These are phyloP conservation scores for Biscutella laevigata DNA, from an alignment of 441 rosid genomes.

Conservation along the genomic window DNA sequence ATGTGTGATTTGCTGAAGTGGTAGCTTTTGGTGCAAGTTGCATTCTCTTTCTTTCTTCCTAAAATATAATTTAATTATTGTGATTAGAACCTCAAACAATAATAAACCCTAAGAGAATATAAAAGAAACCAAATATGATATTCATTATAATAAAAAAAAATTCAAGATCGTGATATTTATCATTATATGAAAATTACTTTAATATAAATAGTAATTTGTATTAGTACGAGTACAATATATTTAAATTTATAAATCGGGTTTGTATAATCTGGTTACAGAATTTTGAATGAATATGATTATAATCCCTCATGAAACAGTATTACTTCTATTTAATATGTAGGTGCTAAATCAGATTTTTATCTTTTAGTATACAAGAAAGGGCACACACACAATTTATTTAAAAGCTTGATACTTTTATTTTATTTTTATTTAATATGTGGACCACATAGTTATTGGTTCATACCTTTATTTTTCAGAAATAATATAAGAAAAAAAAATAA, in stretches of 20 bases:
- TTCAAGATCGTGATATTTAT: no score
- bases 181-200: no score
- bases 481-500: not conserved
- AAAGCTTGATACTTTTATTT: conserved; percentile 9
- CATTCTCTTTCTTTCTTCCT: conserved; percentile 5
- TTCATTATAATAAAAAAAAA: no score
- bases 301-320: no score
- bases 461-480: not conserved
- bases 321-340: not conserved
- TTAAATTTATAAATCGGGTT: no score
- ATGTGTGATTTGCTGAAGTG: conserved; percentile 13
- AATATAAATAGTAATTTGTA: no score
- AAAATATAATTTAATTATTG: not conserved
- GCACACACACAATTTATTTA: not conserved
- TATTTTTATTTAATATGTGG: conserved; percentile 17
- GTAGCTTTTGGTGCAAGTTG: conserved; percentile 27
- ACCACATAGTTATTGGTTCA: conserved; percentile 15
- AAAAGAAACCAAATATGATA: no score
- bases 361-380: conserved; percentile 4
- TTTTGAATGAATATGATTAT: no score
- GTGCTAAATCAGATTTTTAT: not conserved
- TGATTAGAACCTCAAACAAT: conserved; percentile 9
- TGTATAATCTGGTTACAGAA: no score
- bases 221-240: no score
- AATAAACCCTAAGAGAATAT: no score